phyloP scores from a whole-genome alignment of 2,329 filamentous ascomycete species.

The Pezicula neosporulosa region DNA sequence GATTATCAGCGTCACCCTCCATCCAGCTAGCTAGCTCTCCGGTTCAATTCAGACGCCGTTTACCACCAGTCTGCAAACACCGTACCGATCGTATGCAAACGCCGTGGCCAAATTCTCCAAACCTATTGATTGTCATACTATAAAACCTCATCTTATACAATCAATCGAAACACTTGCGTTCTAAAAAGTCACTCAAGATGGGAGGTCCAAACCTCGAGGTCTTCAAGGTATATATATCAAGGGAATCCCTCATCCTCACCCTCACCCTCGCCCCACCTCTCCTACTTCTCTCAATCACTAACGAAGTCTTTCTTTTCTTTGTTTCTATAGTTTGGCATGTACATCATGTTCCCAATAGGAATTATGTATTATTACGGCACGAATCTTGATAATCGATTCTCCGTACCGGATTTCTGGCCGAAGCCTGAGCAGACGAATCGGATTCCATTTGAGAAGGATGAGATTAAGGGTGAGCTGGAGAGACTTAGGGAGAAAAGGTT shows the following conservation, averaged over 20 bases:
- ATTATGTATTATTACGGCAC: conserved; percentile 99
- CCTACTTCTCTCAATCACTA: conserved; percentile 5
- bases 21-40: too few relatives aligned
- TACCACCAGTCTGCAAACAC: too few relatives aligned
- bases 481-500: conserved; percentile 24
- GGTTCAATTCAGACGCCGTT: too few relatives aligned
- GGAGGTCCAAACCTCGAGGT: conserved; percentile 89
- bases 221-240: conserved; percentile 67
- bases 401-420: conserved; percentile 91
- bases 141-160: background rate
- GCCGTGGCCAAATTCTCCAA: too few relatives aligned
- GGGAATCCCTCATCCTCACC: background rate
- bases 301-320: background rate
- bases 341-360: conserved; percentile 97
- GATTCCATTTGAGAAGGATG: conserved; percentile 73
- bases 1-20: background rate
- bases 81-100: background rate
- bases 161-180: background rate
- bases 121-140: background rate
- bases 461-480: conserved; percentile 69
- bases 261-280: background rate
- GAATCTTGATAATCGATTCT: conserved; percentile 90
- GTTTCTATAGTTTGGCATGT: conserved; percentile 80
- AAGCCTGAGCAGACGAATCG: conserved; percentile 72
- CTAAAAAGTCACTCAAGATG: conserved; percentile 43